These are phyloP conservation scores for Haberlea rhodopensis DNA, from an alignment of 257 asterid species.

Conservation along the genomic window DNA sequence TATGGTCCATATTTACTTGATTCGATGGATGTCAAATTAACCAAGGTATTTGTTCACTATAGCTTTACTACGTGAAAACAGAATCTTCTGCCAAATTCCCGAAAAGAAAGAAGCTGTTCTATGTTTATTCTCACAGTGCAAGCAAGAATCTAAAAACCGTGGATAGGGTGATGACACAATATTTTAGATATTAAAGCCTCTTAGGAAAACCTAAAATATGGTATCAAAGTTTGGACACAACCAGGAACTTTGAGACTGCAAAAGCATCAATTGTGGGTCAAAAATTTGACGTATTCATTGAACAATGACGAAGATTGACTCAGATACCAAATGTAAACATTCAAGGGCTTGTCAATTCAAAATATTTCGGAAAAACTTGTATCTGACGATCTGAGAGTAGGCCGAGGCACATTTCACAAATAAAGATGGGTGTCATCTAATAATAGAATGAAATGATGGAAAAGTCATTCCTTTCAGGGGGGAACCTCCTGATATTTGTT, in stretches of 20 bases:
- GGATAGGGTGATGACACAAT: not conserved
- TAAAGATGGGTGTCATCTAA: not conserved
- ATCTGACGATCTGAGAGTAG: not conserved
- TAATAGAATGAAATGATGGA: not conserved
- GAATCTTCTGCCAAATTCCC: conserved; percentile 12
- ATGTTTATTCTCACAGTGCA: not conserved
- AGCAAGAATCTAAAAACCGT: not conserved
- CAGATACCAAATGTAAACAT: not conserved
- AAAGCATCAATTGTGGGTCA: conserved; percentile 1
- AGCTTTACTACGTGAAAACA: not conserved
- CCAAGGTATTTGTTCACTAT: not conserved
- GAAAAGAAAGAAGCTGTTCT: not conserved
- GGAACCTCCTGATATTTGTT: not conserved
- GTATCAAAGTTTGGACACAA: not conserved
- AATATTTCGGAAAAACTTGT: not conserved
- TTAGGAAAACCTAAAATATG: not conserved
- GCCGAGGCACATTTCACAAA: no score
- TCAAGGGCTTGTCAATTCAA: not conserved
- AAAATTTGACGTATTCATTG: conserved; percentile 2
- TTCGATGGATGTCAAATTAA: not conserved
- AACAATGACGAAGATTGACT: conserved; percentile 8
- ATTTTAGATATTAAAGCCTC: not conserved
- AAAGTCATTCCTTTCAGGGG: not conserved
- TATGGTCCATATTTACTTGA: not conserved
- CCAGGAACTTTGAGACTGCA: conserved; percentile 2